A percentile compares a stretch with the other conserved stretches of the same genome.
phyloP scores from a whole-genome alignment of 768 basidiomycete species.

The Amyloporia xantha region DNA sequence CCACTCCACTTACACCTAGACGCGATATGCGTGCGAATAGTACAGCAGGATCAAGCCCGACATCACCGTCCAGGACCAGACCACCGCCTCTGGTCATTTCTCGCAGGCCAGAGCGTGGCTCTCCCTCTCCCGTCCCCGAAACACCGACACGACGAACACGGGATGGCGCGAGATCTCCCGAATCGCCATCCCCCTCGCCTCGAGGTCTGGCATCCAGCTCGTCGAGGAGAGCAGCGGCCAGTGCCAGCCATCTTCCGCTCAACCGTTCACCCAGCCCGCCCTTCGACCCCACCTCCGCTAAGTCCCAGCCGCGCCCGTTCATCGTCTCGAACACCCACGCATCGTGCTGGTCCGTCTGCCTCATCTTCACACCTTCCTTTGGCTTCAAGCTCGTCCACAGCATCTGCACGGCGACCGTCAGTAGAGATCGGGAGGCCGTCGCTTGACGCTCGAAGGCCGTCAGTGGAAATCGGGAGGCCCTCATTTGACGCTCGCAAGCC shows the following conservation, averaged over 20 bases:
- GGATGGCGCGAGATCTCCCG: slow-evolving; percentile 17
- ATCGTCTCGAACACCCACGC: slow-evolving; percentile 34
- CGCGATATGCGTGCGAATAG: slow-evolving; percentile 23
- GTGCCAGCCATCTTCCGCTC: slow-evolving; percentile 36
- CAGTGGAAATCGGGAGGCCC: slow-evolving; percentile 18
- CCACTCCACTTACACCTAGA: slow-evolving; percentile 29
- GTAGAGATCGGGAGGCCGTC: slow-evolving; percentile 13
- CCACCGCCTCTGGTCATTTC: slow-evolving; percentile 18
- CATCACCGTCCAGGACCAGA: slow-evolving; percentile 11
- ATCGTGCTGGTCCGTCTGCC: slow-evolving; percentile 38
- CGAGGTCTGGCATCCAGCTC: slow-evolving; percentile 29
- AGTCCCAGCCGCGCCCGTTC: slow-evolving; percentile 41
- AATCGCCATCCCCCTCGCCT: slow-evolving; percentile 40
- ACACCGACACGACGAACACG: slow-evolving; percentile 30
- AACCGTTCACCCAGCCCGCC: slow-evolving; percentile 31
- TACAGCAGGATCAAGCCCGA: slow-evolving; percentile 17
- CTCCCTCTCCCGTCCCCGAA: slow-evolving; percentile 16
- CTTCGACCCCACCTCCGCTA: slow-evolving; percentile 28
- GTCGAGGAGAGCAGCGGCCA: slow-evolving; percentile 32
- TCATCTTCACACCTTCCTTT: slow-evolving; percentile 50
- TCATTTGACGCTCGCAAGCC: slow-evolving; percentile 24
- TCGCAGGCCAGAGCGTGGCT: slow-evolving; percentile 8
- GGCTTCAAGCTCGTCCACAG: slow-evolving; percentile 23
- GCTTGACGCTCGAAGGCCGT: slow-evolving; percentile 26
- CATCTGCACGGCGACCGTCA: slow-evolving; percentile 29